A percentile compares a stretch with the other conserved stretches of the same genome.
phyloP scores from a whole-genome alignment of 805 yeast species.

The Saccharomycopsis malanga region DNA sequence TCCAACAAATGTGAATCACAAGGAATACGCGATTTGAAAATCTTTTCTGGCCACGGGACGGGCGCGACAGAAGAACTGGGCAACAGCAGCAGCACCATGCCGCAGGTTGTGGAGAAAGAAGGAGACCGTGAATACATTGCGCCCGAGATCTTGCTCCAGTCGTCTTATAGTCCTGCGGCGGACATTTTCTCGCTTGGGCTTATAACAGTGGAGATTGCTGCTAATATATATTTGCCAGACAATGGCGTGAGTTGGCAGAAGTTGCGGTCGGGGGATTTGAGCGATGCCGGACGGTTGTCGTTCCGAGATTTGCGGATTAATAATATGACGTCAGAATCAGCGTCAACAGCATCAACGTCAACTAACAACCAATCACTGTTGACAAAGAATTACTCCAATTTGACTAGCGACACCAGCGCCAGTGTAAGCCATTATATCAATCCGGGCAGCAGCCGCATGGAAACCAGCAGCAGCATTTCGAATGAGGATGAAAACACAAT shows the following conservation, averaged over 20 bases:
- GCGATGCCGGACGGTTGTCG: constrained; percentile 86
- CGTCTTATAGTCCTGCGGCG: constrained; percentile 83
- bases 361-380: not conserved
- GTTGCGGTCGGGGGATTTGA: constrained; percentile 86
- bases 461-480: not conserved
- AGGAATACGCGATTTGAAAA: constrained; percentile 1
- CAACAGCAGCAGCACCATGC: not conserved
- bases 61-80: not conserved
- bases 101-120: constrained; percentile 56
- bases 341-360: not conserved
- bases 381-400: not conserved
- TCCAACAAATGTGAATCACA: too few relatives aligned
- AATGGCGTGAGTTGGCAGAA: constrained; percentile 97
- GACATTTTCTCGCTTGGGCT: constrained; percentile 91
- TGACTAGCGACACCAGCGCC: not conserved
- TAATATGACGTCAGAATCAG: not conserved
- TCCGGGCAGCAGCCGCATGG: not conserved
- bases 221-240: constrained; percentile 90
- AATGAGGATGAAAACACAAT: not conserved
- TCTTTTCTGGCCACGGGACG: constrained; percentile 1
- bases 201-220: constrained; percentile 90
- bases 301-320: constrained; percentile 48
- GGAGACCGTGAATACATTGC: constrained; percentile 98
- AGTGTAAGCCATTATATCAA: not conserved
- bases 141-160: constrained; percentile 83